Evolutionary conservation across 345 rosid species (phyloP).

Genomic region (Populus ilicifolia): DNA sequence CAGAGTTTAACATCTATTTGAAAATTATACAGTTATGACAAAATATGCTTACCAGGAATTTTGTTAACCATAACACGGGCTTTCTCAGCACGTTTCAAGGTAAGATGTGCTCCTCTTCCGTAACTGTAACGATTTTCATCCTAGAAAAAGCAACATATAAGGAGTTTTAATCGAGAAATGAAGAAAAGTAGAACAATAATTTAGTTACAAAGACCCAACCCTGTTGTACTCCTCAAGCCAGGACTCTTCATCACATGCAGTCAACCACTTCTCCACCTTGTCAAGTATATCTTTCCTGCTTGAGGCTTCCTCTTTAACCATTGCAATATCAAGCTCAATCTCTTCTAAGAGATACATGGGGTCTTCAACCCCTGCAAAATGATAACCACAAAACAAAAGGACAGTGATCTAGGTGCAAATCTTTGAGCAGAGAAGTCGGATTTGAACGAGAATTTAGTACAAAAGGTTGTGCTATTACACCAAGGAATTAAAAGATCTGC

Average conservation of each 20-base stretch:
- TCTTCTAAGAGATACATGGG: slow-evolving; percentile 45
- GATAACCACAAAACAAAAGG: not conserved
- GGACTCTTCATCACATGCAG: slow-evolving; percentile 66
- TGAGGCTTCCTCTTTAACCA: slow-evolving; percentile 56
- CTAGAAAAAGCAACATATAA: slow-evolving; percentile 24
- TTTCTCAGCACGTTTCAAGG: slow-evolving; percentile 70
- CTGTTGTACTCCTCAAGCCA: slow-evolving; percentile 83
- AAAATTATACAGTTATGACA: not conserved
- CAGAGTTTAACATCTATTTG: not conserved
- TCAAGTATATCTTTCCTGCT: slow-evolving; percentile 71
- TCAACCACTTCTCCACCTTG: slow-evolving; percentile 68
- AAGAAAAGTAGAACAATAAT: not conserved
- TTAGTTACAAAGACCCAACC: slow-evolving; percentile 23
- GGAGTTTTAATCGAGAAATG: slow-evolving; percentile 11
- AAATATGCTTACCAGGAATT: slow-evolving; percentile 54
- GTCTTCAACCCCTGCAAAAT: slow-evolving; percentile 45
- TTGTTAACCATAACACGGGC: slow-evolving; percentile 59
- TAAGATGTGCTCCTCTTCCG: slow-evolving; percentile 73
- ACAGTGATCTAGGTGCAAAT: not conserved
- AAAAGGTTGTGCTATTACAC: not conserved
- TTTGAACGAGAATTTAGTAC: not conserved
- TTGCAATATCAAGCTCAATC: slow-evolving; percentile 59
- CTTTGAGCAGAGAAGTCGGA: not conserved
- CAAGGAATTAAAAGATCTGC: not conserved
- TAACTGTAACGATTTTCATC: slow-evolving; percentile 73